Evolutionary conservation across 73 alveolate species (phyloP), one percentile per base, ranked within the genome.

Genomic region (Paramecium primaurelia): DNA sequence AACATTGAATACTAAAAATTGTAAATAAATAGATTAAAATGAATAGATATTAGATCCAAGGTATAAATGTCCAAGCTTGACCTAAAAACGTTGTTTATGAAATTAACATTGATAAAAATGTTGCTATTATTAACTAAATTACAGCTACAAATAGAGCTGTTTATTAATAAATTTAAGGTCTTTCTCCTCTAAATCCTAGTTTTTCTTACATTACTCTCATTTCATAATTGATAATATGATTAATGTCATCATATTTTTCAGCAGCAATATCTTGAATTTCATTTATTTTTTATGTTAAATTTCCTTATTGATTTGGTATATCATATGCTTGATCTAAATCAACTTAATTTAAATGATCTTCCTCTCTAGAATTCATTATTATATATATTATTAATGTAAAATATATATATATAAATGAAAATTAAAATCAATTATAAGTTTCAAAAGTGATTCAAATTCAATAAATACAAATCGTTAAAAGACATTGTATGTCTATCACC

Each of bases 401-500:
- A 49, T 45, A 49, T 42, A 54, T 42, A 54, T 22, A 54, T 18
- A 54, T 54, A 54, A 54, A 54, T 54, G 69, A 54, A 54, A 38
- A 54, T 54, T 54, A 54, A 54, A 54, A 54, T 54, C 69, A 54
- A 54, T 54, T 4, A 18, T 1, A 18, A 64, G 14, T 64, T 32
- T 64, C 84, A 64, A 28, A 64, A 34, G 20, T 64, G 22, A 64
- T 10, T 64, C 89, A 89, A 89, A 20, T 89, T 80, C 18, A 89
- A 37, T 12, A 51, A 30, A 45, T 88, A 96, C 86, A 96, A 45
- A 93, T 96, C 98, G 71, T 96, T 95, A 71, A 95, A 96, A 2
- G 98, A 95, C 95, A 95, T 95, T 59, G 96, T 92, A 92, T 96
- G 97, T 93, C 99, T 93, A 90, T 96, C 99, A 71, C 99, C 99